Evolutionary conservation across 257 asterid species (phyloP), one percentile per base, ranked within the genome.

Genomic region (Capsicum pubescens): DNA sequence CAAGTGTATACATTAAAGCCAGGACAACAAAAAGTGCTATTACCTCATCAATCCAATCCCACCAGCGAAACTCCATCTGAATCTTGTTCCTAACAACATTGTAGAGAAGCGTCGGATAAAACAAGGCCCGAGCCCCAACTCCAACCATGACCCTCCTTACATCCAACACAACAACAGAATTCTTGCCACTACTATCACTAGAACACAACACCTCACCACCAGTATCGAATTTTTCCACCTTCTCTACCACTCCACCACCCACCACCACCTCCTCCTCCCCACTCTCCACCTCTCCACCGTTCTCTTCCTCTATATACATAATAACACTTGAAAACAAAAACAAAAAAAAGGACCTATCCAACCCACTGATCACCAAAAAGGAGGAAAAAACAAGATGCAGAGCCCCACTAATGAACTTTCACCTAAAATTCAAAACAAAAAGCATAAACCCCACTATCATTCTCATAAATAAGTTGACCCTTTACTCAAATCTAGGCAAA

Each of bases 41-140:
- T 88, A 91, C 94, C 94, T 91, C 90, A 85, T 90, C 92, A 85
- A 91, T 87, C 92, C 92, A 91, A 84, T 91, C 94, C 94, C 94
- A 91, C 94, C 94, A 91, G 4, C 91, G 89, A 64, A 91, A 91
- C 84, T 87, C 90, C 3, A 90, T 78, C 87, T 91, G 91, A 80
- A 91, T 79, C 83, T 87, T 88, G 55, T 91, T 91, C 88, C 94
- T 88, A 36, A 90, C 87, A 76, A 91, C 91, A 80, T 91, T 91
- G 82, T 90, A 91, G n/a, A 91, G 61, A 86, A 91, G 83, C 2
- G 94, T 91, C 6, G 94, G 94, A 71, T 91, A 91, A 82, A 91
- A 91, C 56, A 91, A 87, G 1, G 90, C 90, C 5, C 92, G 86
- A 7, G 91, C 94, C 12, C 92, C 94, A 4, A 86, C 91, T 66